Base-by-base conservation (phyloP, 2,329 filamentous ascomycete species). In the Cercospora zeae-maydis region DNA sequence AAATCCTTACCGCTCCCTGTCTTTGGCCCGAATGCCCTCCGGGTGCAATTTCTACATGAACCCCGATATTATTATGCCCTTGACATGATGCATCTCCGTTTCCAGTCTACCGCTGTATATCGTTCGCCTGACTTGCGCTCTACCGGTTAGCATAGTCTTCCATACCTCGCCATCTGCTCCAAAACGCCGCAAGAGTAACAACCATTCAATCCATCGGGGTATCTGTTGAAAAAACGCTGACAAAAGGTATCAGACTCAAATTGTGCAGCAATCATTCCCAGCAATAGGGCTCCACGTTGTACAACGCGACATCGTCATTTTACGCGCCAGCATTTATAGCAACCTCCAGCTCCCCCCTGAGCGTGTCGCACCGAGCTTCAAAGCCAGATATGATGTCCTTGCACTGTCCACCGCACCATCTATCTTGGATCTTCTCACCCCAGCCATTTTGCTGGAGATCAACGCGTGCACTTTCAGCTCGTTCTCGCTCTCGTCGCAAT, bases 351-450 rank as follows among this genome's bases (percentile, higher is more conserved):
- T 66, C 67, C 51, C 63, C 68, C 73, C 93, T 86, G 90, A 93
- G 95, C 61, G 86, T 85, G 62, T 93, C 88, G 78, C 92, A 97
- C 1, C 93, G 88, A 73, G 92, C 88, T 76, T 97, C 93, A 72
- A 99, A 98, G 0, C 95, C 95, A 51, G 89, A 88, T 34, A 97
- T 88, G 1, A 99, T 93, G 64, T 96, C 92, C 4, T 88, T 84
- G 76, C 95, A 98, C 13, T 93, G 90, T 21, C 83, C 83, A 7
- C 90, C 92, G 66, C 92, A 96, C 75, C 96, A 92, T 59, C 93
- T 84, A 59, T 86, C 87, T 67, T 85, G 81, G 36, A 97, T 77
- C 59, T 89, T 84, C 69, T 88, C 86, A 55, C 92, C 86, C 93
- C 93, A 97, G n/a, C 67, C 90, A 6, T 91, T 92, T 37, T 84